phyloP scores from a whole-genome alignment of 257 asterid species.

The Nicotiana noctiflora region DNA sequence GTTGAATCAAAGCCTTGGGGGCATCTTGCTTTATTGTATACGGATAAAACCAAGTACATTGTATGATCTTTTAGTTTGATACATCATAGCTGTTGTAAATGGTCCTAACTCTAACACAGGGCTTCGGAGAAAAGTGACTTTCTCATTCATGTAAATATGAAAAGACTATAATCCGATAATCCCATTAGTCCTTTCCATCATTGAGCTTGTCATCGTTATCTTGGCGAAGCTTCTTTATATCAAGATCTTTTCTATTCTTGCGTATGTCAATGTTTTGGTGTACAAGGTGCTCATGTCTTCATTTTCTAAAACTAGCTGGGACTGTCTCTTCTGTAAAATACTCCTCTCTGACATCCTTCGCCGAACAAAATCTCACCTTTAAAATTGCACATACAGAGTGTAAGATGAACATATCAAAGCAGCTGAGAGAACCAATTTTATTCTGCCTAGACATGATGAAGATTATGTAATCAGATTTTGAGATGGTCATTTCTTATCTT shows the following conservation, averaged over 20 bases:
- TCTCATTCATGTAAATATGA: background rate
- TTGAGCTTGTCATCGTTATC: background rate
- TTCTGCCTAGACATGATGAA: too few relatives aligned
- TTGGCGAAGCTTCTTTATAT: background rate
- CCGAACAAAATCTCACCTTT: slow-evolving; percentile 81
- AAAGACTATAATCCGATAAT: background rate
- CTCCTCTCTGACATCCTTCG: slow-evolving; percentile 41
- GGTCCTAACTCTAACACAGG: background rate
- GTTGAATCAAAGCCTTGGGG: background rate
- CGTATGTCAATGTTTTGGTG: background rate
- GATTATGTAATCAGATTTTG: too few relatives aligned
- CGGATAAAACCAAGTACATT: background rate
- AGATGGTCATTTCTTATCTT: background rate
- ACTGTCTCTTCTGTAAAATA: slow-evolving; percentile 53
- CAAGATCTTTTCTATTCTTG: background rate
- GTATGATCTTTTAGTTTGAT: background rate
- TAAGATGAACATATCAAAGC: too few relatives aligned
- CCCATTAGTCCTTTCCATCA: background rate
- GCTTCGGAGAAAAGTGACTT: background rate
- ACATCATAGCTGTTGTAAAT: background rate
- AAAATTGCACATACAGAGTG: background rate
- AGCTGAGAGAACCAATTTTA: too few relatives aligned
- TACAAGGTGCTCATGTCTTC: slow-evolving; percentile 11
- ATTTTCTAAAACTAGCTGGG: slow-evolving; percentile 46
- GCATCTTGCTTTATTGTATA: background rate